phyloP scores from a whole-genome alignment of 2,329 filamentous ascomycete species.

The Fusarium chaquense region DNA sequence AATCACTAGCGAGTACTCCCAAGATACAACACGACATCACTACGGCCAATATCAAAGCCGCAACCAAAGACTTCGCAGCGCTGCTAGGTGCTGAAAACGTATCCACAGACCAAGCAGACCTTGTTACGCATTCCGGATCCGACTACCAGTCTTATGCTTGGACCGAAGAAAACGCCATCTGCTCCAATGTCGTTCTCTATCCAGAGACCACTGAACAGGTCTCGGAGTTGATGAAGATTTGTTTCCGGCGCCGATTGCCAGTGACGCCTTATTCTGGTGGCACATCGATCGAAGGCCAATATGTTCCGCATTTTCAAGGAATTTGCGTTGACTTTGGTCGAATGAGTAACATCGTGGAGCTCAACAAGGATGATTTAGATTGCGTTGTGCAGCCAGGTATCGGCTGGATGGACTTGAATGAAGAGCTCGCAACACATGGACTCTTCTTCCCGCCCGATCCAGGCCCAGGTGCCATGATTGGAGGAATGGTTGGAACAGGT shows the following conservation, averaged over 20 bases:
- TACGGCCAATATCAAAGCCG: background rate
- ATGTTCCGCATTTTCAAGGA: constrained; percentile 85
- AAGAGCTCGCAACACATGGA: constrained; percentile 73
- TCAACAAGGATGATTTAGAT: constrained; percentile 91
- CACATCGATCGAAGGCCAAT: constrained; percentile 88
- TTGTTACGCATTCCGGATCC: constrained; percentile 24
- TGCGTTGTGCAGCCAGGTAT: constrained; percentile 91
- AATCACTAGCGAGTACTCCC: background rate
- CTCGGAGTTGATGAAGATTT: constrained; percentile 79
- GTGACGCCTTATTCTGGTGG: constrained; percentile 90
- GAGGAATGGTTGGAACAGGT: constrained; percentile 85
- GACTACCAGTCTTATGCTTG: constrained; percentile 34
- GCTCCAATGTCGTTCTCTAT: constrained; percentile 64
- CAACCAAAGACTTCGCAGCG: background rate
- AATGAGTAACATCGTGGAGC: constrained; percentile 84
- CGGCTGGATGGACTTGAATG: constrained; percentile 89
- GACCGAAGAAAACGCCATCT: constrained; percentile 1
- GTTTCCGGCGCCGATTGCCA: constrained; percentile 75
- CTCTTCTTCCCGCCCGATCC: constrained; percentile 94
- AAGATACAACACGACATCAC: constrained; percentile 3
- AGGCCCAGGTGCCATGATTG: constrained; percentile 77
- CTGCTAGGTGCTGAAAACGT: constrained; percentile 20
- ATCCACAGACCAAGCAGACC: constrained; percentile 4
- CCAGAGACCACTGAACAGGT: constrained; percentile 79
- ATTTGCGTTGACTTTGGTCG: constrained; percentile 88